Percentiles rank a stretch among this genome's conserved stretches.
Conservation (phyloP, 177 flowering plant species). For the Vitis hybrid region DNA sequence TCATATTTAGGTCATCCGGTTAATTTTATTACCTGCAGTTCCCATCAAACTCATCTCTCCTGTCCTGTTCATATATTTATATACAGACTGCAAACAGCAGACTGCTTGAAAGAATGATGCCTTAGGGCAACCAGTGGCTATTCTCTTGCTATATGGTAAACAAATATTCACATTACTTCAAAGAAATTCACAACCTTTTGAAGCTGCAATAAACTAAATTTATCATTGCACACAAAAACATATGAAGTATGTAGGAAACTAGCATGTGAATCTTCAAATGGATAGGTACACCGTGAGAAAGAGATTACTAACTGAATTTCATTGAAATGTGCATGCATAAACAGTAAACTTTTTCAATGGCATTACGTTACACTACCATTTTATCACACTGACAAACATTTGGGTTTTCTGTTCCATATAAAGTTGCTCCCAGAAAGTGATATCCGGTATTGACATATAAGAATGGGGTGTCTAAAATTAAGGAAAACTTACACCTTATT, state of each 20-base stretch:
- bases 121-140: too few species aligned
- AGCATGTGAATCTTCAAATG: background rate
- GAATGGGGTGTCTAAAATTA: slow-evolving; percentile 17
- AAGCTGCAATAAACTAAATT: too few species aligned
- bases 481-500: slow-evolving; percentile 72
- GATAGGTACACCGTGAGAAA: background rate
- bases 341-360: too few species aligned
- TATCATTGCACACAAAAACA: too few species aligned
- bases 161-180: too few species aligned
- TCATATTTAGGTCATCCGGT: background rate
- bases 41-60: background rate
- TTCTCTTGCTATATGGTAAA: too few species aligned
- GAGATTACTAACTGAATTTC: too few species aligned
- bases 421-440: background rate
- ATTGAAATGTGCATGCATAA: too few species aligned
- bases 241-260: too few species aligned
- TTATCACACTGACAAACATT: too few species aligned
- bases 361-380: background rate
- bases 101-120: background rate
- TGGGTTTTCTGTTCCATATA: background rate
- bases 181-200: too few species aligned
- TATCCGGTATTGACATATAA: background rate
- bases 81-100: background rate
- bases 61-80: background rate
- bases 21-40: too few species aligned